Base-by-base conservation (phyloP, 148 eudicot species). In the Camellia sinensis region DNA sequence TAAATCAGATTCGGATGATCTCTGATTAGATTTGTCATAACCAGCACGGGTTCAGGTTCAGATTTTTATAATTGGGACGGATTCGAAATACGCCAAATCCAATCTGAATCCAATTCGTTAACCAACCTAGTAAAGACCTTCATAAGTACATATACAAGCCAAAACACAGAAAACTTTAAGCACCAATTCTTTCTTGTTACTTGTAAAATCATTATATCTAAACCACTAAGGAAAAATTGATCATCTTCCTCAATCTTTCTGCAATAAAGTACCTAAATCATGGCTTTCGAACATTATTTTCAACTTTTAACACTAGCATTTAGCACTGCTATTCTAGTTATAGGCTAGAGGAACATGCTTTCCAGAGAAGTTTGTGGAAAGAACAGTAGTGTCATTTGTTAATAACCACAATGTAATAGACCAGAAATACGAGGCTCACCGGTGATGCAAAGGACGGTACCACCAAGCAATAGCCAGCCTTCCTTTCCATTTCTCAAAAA, bases 361-460 rank as follows among this genome's bases (percentile, higher is more conserved):
- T 48, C n/a, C 21, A 4, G n/a, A 2, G 29, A 71, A 7, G 43
- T 37, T 71, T 71, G 40, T 48, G 37, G 40, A 48, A 29, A 53
- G 22, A n/a, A 4, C 13, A 48, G 44, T 48, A n/a, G 12, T 48
- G 57, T 71, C 77, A 56, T 57, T 29, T 11, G 37, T 19, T 11
- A 18, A 29, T 37, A 56, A 7, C 65, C 45, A 50, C 40, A 62
- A 80, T 21, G n/a, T 73, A 5, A 11, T 72, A 22, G 41, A 29
- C 62, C 19, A 45, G n/a, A 8, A 64, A 22, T 44, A 7, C 18
- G 69, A 10, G 61, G 40, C 77, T 83, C 75, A 90, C 93, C 93
- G 77, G 93, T 90, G 57, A 90, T 90, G 63, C 93, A 88, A 53
- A 90, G 91, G 66, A 90, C 76, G 29, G 86, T 89, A 69, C 91